phyloP scores from a whole-genome alignment of 2,329 filamentous ascomycete species.

The Cordyceps cicadae region DNA sequence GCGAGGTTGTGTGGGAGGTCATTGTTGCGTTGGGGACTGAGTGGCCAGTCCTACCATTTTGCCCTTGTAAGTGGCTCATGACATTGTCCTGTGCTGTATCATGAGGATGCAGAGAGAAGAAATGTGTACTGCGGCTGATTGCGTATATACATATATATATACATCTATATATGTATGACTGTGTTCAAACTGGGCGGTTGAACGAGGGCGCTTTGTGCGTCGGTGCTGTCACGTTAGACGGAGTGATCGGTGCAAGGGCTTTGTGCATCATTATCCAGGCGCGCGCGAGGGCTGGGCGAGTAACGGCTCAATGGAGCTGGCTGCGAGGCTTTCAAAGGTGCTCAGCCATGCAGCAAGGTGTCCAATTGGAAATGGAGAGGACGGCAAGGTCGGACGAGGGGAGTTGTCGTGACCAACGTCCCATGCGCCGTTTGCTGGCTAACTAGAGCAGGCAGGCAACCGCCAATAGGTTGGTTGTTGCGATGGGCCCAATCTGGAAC shows the following conservation, averaged over 20 bases:
- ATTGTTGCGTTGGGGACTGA: background rate
- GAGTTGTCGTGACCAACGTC: background rate
- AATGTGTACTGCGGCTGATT: background rate
- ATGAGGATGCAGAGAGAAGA: background rate
- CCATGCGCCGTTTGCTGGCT: background rate
- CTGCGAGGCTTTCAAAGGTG: background rate
- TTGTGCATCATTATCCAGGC: background rate
- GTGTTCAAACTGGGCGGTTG: background rate
- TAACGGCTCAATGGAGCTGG: background rate
- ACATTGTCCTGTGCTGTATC: background rate
- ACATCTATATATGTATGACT: background rate
- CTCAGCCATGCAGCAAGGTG: background rate
- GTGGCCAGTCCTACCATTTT: background rate
- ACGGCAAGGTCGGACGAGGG: background rate
- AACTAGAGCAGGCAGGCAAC: background rate
- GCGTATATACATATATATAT: background rate
- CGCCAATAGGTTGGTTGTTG: background rate
- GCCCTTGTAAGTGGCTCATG: background rate
- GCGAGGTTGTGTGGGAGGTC: background rate
- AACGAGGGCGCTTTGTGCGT: background rate
- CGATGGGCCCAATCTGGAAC: background rate
- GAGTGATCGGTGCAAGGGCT: background rate
- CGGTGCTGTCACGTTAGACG: background rate
- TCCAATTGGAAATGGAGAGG: background rate
- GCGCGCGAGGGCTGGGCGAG: background rate